phyloP scores from a whole-genome alignment of 2,329 filamentous ascomycete genomes.

The Colletotrichum lini region DNA sequence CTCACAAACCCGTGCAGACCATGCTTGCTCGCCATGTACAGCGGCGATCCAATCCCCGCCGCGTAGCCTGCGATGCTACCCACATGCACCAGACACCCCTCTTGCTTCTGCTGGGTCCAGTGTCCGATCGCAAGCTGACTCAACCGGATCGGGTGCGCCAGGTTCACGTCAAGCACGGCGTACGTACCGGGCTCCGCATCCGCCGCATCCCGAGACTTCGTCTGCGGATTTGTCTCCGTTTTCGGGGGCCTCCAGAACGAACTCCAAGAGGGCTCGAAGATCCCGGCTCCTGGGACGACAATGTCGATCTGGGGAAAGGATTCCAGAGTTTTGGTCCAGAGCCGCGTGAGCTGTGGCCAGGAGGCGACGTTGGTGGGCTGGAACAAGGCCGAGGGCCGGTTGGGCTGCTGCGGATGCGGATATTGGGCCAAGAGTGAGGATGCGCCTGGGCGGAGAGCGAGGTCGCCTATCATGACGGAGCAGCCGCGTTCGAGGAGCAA shows the following conservation, averaged over 20 bases:
- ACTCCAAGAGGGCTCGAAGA: slow-evolving; percentile 55
- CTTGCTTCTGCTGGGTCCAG: slow-evolving; percentile 51
- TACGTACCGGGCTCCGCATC: slow-evolving; percentile 52
- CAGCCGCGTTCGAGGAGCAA: slow-evolving; percentile 53
- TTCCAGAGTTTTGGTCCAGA: slow-evolving; percentile 49
- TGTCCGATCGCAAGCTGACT: slow-evolving; percentile 56
- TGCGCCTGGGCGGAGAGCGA: slow-evolving; percentile 53
- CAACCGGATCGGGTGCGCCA: slow-evolving; percentile 54
- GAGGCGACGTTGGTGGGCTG: slow-evolving; percentile 55
- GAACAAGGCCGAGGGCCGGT: slow-evolving; percentile 50
- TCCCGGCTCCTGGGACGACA: slow-evolving; percentile 54
- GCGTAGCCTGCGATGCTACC: slow-evolving; percentile 54
- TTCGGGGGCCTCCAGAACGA: slow-evolving; percentile 55
- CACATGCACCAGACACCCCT: slow-evolving; percentile 52
- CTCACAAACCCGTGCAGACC: slow-evolving; percentile 55
- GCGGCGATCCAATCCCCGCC: slow-evolving; percentile 49
- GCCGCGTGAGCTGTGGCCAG: slow-evolving; percentile 52
- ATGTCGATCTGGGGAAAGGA: slow-evolving; percentile 53
- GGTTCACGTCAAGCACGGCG: slow-evolving; percentile 54
- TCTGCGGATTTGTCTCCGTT: slow-evolving; percentile 49
- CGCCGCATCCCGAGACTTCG: slow-evolving; percentile 47
- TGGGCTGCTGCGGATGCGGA: slow-evolving; percentile 44
- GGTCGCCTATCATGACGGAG: slow-evolving; percentile 56
- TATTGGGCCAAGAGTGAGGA: slow-evolving; percentile 51
- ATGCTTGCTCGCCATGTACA: slow-evolving; percentile 56